A percentile compares a stretch with the other conserved stretches of the same genome.
Evolutionary conservation across 1,284 basidiomycete species (phyloP).

Genomic region (Agroathelia rolfsii): DNA sequence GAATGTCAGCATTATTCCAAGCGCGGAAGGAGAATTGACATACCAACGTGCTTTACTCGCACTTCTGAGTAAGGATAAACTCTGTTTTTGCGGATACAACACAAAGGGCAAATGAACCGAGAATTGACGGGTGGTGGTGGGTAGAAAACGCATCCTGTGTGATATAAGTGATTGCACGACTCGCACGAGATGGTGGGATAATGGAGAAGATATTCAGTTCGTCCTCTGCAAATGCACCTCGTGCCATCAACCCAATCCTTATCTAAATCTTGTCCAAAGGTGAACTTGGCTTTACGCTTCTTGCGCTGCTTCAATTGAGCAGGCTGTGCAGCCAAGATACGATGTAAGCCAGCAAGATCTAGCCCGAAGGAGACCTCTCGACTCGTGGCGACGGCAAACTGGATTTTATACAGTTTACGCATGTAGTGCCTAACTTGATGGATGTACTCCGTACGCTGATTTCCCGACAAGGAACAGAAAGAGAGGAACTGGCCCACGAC

Average conservation of each 20-base stretch:
- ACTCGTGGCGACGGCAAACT: conserved; percentile 70
- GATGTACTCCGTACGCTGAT: conserved; percentile 63
- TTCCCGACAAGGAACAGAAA: conserved; percentile 53
- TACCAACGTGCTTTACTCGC: conserved; percentile 56
- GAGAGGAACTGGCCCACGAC: conserved; percentile 71
- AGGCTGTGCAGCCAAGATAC: conserved; percentile 63
- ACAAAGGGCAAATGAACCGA: conserved; percentile 59
- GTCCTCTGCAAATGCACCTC: conserved; percentile 70
- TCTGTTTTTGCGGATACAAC: conserved; percentile 61
- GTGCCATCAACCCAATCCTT: conserved; percentile 65
- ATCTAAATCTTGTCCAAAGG: conserved; percentile 68
- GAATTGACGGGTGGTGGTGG: conserved; percentile 28
- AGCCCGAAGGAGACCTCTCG: conserved; percentile 70
- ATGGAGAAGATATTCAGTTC: conserved; percentile 44
- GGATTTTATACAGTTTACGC: conserved; percentile 76
- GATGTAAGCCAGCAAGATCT: conserved; percentile 69
- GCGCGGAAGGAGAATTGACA: conserved; percentile 17
- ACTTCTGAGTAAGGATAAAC: conserved; percentile 64
- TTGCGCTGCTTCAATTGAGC: conserved; percentile 42
- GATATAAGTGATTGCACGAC: conserved; percentile 53
- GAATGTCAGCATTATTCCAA: conserved; percentile 9
- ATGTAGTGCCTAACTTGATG: conserved; percentile 77
- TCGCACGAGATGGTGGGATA: conserved; percentile 61
- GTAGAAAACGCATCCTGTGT: conserved; percentile 68
- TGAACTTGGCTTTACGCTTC: conserved; percentile 57